Base-by-base conservation (phyloP, 1,284 basidiomycete species). In the Ceratobasidium sp. region DNA sequence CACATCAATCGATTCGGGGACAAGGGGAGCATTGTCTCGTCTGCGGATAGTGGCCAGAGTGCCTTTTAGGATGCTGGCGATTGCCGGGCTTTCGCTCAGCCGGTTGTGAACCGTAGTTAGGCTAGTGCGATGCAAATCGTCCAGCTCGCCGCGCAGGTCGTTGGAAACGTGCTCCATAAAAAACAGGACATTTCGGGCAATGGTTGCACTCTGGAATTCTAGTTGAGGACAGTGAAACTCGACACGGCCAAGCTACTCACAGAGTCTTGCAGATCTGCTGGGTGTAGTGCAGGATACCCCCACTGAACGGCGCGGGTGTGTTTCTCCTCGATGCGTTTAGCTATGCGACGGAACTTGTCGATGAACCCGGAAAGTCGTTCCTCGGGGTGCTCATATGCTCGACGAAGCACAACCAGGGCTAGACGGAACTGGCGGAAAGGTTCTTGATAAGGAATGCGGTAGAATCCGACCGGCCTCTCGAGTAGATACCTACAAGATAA, bases 361-460 rank as follows among this genome's bases (percentile, higher is more conserved):
- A 70, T 23, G 48, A 70, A 70, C 7, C 49, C 42, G 4, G 36
- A 54, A 2, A 70, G 44, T 16, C 46, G 54, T 21, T 70, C 66
- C 9, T 59, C 42, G 14, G 66, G 66, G 8, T 23, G 38, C 30
- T 70, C 66, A 25, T 59, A 70, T 1, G 42, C 53, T 16, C 66
- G 2, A 28, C 54, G 36, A 12, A 70, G 53, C 8, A 70, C 23
- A 2, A 56, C 49, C 11, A 70, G 28, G 12, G 30, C 54, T 8
- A 70, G 44, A 21, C 66, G 66, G 42, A 70, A 70, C 44, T 70
- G 54, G 4, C 54, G 66, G 49, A 46, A 70, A 1, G 66, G 53
- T 16, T 70, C 54, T n/a, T 48, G 30, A 18, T 70, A 70, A 11
- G 25, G 18, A 18, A 8, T 9, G 18, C 16, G 42, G 21, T 70